Evolutionary conservation across 2,329 filamentous ascomycete genomes (phyloP).

Genomic region (Neofusicoccum sp.): DNA sequence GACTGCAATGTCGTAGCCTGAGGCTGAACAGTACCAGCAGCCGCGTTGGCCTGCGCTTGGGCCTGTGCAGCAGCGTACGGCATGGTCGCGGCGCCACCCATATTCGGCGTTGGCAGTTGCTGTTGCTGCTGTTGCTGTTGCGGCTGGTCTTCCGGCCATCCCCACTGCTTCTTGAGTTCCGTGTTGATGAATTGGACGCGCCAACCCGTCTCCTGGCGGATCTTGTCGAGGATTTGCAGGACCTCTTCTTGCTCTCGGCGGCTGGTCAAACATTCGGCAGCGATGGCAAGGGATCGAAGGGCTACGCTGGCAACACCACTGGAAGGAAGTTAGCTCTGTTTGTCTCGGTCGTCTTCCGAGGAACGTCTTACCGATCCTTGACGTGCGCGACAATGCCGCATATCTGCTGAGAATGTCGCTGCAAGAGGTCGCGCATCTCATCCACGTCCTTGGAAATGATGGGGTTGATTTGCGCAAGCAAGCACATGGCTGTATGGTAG

Average conservation of each 20-base stretch:
- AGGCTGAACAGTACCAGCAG: constrained; percentile 5
- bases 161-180: constrained; percentile 75
- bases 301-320: constrained; percentile 75
- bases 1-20: constrained; percentile 14
- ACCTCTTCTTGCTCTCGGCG: constrained; percentile 77
- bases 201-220: constrained; percentile 77
- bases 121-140: constrained; percentile 35
- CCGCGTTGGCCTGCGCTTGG: not conserved
- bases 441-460: constrained; percentile 58
- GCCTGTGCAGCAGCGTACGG: constrained; percentile 8
- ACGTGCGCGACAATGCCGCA: constrained; percentile 87
- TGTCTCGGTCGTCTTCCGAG: not conserved
- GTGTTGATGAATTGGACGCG: constrained; percentile 68
- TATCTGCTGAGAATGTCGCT: constrained; percentile 76
- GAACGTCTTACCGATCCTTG: constrained; percentile 61
- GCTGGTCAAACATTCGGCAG: constrained; percentile 68
- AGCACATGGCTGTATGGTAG: constrained; percentile 81
- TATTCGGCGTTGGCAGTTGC: constrained; percentile 17
- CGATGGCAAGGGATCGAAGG: constrained; percentile 74
- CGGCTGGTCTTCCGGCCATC: constrained; percentile 58
- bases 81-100: constrained; percentile 19
- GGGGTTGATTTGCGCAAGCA: constrained; percentile 79
- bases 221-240: constrained; percentile 70
- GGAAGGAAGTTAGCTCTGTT: constrained; percentile 15
- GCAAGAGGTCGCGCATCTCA: constrained; percentile 68